These are phyloP conservation scores for Cercis canadensis DNA, from an alignment of 306 rosid species.

Conservation along the genomic window DNA sequence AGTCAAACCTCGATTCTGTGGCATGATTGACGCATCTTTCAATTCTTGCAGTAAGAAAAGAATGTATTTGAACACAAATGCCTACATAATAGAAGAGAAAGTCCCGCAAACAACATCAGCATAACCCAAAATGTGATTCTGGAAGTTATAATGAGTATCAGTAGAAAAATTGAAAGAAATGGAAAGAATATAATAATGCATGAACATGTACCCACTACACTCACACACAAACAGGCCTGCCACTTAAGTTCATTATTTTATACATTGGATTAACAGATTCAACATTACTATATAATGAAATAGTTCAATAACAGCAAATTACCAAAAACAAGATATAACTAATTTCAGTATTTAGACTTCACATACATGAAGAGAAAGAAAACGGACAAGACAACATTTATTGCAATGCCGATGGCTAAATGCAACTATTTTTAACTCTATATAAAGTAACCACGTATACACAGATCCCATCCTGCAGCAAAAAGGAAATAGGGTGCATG, in stretches of 20 bases:
- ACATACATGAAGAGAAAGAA: not conserved
- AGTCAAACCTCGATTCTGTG: conserved; percentile 56
- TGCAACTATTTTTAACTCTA: too few species aligned
- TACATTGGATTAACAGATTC: conserved; percentile 25
- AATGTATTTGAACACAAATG: conserved; percentile 87
- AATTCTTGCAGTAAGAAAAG: conserved; percentile 71
- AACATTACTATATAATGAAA: too few species aligned
- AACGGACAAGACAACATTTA: too few species aligned
- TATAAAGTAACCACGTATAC: too few species aligned
- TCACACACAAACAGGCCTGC: conserved; percentile 25
- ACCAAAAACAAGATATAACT: conserved; percentile 6
- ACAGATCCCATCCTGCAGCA: too few species aligned
- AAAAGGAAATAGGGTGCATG: too few species aligned
- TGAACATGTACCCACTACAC: not conserved
- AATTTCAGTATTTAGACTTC: not conserved
- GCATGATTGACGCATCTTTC: conserved; percentile 50
- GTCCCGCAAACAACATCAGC: conserved; percentile 34
- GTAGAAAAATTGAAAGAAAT: conserved; percentile 22
- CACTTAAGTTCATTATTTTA: too few species aligned
- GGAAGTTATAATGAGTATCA: conserved; percentile 4
- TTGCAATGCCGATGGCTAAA: too few species aligned
- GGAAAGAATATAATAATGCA: conserved; percentile 25
- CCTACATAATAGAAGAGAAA: conserved; percentile 64
- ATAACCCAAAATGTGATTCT: conserved; percentile 23
- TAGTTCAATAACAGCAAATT: conserved; percentile 13